phyloP scores from a whole-genome alignment of 2,329 filamentous ascomycete genomes.

The Metarhizium rileyi region DNA sequence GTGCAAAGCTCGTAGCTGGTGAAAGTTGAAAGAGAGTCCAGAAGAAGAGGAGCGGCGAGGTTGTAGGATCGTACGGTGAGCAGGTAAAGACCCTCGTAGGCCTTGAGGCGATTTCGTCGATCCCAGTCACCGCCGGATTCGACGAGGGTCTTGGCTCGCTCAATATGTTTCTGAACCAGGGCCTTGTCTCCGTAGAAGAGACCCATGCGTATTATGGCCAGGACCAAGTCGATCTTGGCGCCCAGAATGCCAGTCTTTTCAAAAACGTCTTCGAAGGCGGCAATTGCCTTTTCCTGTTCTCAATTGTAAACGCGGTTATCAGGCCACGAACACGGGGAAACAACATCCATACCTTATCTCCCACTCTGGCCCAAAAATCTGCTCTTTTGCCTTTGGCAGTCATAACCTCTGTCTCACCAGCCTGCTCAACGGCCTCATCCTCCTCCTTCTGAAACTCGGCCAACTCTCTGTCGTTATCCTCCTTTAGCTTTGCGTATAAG shows the following conservation, averaged over 20 bases:
- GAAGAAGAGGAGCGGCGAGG: constrained; percentile 79
- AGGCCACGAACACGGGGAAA: neutral
- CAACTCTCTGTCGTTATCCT: constrained; percentile 69
- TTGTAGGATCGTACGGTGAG: constrained; percentile 88
- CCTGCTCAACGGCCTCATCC: constrained; percentile 90
- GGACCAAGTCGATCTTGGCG: constrained; percentile 92
- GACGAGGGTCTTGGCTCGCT: constrained; percentile 80
- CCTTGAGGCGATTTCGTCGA: constrained; percentile 94
- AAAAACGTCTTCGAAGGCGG: constrained; percentile 84
- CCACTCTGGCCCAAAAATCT: constrained; percentile 91
- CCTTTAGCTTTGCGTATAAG: constrained; percentile 67
- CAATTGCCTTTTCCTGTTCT: constrained; percentile 78
- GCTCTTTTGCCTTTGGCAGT: constrained; percentile 88
- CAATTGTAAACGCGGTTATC: neutral
- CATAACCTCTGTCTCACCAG: constrained; percentile 90
- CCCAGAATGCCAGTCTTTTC: constrained; percentile 97
- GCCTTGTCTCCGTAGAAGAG: constrained; percentile 93
- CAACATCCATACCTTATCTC: constrained; percentile 66
- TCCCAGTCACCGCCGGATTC: constrained; percentile 98
- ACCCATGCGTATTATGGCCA: constrained; percentile 91
- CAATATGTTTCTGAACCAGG: constrained; percentile 87
- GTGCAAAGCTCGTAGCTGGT: constrained; percentile 98
- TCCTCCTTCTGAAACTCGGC: constrained; percentile 74
- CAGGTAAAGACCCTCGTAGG: constrained; percentile 90
- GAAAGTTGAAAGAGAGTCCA: constrained; percentile 96